Percentiles rank a stretch among this genome's conserved stretches.
phyloP scores from a whole-genome alignment of 495 filamentous ascomycete species.

The Aspergillus carlsbadensis region DNA sequence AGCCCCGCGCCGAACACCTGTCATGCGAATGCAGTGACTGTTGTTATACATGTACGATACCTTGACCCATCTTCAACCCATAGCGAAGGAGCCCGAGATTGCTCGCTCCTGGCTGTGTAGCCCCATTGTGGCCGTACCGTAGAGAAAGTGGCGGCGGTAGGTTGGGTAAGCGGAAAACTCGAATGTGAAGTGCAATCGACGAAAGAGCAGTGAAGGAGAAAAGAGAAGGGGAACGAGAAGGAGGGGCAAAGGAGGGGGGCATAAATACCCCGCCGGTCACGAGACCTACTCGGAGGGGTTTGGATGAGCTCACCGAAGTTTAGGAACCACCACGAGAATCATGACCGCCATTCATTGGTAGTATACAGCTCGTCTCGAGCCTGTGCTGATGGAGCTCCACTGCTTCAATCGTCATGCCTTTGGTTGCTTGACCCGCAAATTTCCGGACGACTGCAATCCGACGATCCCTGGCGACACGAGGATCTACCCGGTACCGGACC shows the following conservation, averaged over 20 bases:
- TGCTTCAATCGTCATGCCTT: not conserved
- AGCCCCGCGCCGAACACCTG: conserved; percentile 51
- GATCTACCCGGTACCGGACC: not conserved
- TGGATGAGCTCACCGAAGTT: conserved; percentile 7
- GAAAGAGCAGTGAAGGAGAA: conserved; percentile 5
- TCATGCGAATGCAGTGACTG: conserved; percentile 55
- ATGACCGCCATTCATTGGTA: conserved; percentile 4
- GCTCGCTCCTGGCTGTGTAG: conserved; percentile 27
- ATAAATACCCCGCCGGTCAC: conserved; percentile 19
- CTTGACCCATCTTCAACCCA: conserved; percentile 47
- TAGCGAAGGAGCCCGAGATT: conserved; percentile 30
- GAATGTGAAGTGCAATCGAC: conserved; percentile 2
- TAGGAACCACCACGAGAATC: not conserved
- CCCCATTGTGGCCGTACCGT: conserved; percentile 42
- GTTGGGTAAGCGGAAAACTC: not conserved
- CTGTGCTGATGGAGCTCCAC: not conserved
- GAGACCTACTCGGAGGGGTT: not conserved
- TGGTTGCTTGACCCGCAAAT: conserved; percentile 5
- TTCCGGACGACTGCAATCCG: conserved; percentile 15
- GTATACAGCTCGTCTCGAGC: not conserved
- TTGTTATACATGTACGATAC: conserved; percentile 56
- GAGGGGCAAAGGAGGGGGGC: conserved; percentile 16
- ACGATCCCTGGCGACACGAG: not conserved
- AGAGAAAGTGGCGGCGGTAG: conserved; percentile 7
- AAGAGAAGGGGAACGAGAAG: conserved; percentile 13